Percentiles rank a stretch among this genome's conserved stretches.
Evolutionary conservation across 225 moss, liverwort and hornwort species (phyloP).

Genomic region (Thuidium tamariscinum): DNA sequence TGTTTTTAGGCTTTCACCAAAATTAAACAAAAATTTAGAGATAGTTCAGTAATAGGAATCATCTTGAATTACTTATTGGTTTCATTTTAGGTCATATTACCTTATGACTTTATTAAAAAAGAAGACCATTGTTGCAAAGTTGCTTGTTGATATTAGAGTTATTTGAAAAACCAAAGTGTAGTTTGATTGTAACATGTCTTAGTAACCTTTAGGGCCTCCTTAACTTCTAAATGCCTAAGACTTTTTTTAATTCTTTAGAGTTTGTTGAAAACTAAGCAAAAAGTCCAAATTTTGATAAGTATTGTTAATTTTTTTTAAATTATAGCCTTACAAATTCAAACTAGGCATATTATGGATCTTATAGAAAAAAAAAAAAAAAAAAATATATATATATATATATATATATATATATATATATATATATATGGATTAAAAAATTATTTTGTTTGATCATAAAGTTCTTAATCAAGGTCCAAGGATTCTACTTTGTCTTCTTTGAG

Average conservation of each 20-base stretch:
- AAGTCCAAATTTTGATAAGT: no score
- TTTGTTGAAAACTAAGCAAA: not conserved
- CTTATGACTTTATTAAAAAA: not conserved
- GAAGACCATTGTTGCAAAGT: accelerated
- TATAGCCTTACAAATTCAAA: no score
- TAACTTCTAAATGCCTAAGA: not conserved
- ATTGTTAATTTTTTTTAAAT: no score
- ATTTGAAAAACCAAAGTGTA: not conserved
- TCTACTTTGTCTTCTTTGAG: no score
- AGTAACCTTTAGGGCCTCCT: not conserved
- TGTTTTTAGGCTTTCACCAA: not conserved
- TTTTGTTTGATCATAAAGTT: no score
- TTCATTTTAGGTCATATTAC: not conserved
- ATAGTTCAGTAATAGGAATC: no score
- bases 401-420: no score
- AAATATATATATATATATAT: no score
- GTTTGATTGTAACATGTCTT: not conserved
- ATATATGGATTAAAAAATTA: no score
- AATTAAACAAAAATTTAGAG: not conserved
- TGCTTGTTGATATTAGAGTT: not conserved
- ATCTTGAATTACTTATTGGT: not conserved
- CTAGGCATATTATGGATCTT: no score
- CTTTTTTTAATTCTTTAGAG: accelerated
- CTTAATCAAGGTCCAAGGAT: no score
- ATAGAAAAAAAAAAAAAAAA: no score